These are phyloP conservation scores for Geotrichum siamense DNA, from an alignment of 1,139 yeast genomes.

Conservation along the genomic window DNA sequence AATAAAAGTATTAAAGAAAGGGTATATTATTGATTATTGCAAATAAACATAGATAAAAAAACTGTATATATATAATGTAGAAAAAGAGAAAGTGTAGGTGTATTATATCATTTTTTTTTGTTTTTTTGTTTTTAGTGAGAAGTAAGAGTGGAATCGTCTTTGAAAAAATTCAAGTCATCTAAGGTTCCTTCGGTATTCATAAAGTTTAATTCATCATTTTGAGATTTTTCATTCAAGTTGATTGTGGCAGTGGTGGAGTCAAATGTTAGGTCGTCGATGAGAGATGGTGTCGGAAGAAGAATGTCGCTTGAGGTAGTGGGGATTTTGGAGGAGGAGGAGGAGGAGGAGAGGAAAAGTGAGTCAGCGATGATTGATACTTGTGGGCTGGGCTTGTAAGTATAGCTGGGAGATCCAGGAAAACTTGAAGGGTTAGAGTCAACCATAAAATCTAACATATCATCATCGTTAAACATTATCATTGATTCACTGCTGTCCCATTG, in stretches of 20 bases:
- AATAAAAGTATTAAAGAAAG: too few relatives aligned
- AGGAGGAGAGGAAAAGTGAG: too few relatives aligned
- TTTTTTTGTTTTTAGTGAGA: background rate
- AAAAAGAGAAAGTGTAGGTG: too few relatives aligned
- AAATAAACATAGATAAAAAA: background rate
- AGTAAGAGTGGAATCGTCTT: background rate
- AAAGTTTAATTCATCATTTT: background rate
- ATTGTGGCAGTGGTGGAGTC: too few relatives aligned
- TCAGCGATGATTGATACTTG: too few relatives aligned
- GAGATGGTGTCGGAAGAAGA: too few relatives aligned
- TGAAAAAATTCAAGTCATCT: background rate
- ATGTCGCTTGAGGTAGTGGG: too few relatives aligned
- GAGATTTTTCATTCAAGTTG: background rate
- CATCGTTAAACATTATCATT: background rate
- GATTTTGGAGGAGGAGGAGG: too few relatives aligned
- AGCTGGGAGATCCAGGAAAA: background rate
- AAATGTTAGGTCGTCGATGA: too few relatives aligned
- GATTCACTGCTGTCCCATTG: background rate
- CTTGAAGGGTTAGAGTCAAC: background rate
- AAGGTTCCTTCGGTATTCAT: background rate
- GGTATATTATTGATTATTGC: too few relatives aligned
- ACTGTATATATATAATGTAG: background rate
- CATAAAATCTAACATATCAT: background rate
- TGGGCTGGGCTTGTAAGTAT: too few relatives aligned
- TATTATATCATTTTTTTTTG: too few relatives aligned